Conservation (phyloP, 306 rosid genomes). For the Cucumis hystrix region DNA sequence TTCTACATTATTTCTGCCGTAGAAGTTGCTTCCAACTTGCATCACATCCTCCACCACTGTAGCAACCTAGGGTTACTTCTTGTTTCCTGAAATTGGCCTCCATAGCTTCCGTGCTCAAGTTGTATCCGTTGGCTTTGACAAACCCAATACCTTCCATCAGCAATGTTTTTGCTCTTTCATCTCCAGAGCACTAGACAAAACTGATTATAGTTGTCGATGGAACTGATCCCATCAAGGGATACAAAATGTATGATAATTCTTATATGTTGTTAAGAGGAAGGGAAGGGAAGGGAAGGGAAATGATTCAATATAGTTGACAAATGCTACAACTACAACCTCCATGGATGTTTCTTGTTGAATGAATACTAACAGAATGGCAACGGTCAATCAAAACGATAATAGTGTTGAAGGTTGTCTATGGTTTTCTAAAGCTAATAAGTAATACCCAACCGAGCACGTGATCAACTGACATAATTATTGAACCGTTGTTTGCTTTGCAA, state of each 20-base stretch:
- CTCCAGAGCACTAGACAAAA: neutral
- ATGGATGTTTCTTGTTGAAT: neutral
- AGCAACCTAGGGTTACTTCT: neutral
- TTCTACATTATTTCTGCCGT: neutral
- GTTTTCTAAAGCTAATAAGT: neutral
- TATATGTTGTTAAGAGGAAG: neutral
- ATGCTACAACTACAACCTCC: neutral
- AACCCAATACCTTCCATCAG: neutral
- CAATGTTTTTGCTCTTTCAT: neutral
- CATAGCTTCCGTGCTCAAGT: neutral
- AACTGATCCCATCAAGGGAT: neutral
- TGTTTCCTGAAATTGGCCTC: neutral
- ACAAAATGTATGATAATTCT: neutral
- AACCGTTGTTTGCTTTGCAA: neutral
- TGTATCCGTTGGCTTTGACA: neutral
- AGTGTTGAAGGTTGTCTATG: neutral
- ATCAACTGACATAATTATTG: neutral
- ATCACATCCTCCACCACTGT: neutral
- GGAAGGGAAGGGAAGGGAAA: no score
- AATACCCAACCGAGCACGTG: neutral
- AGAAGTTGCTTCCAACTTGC: neutral
- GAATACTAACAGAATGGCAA: neutral
- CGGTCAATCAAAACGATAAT: neutral
- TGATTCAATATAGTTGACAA: neutral
- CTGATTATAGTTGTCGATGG: neutral